These are phyloP conservation scores for Panaeolus cyanescens DNA, from an alignment of 768 basidiomycete species.

Conservation along the genomic window DNA sequence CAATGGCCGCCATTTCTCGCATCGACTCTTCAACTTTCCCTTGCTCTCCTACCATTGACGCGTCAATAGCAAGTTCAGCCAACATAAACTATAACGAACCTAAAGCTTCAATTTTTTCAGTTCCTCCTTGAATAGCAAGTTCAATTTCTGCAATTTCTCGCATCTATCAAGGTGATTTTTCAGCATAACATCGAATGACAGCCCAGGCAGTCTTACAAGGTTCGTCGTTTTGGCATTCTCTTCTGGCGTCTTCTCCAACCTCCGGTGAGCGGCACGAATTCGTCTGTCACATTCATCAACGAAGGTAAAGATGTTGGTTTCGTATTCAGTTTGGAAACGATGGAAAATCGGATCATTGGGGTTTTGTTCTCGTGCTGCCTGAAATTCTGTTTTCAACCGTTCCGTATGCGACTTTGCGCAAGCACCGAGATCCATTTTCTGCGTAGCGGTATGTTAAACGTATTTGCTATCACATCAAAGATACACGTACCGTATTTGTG, in stretches of 20 bases:
- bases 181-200: slow-evolving; percentile 4
- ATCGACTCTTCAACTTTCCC: slow-evolving; percentile 99
- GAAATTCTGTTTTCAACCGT: slow-evolving; percentile 87
- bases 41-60: slow-evolving; percentile 72
- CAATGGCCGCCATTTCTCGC: slow-evolving; percentile 96
- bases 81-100: slow-evolving; percentile 46
- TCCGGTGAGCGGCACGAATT: slow-evolving; percentile 89
- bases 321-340: slow-evolving; percentile 93
- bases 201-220: slow-evolving; percentile 49
- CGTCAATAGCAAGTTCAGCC: slow-evolving; percentile 11
- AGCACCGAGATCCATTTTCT: slow-evolving; percentile 99
- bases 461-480: not conserved
- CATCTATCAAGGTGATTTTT: slow-evolving; percentile 59
- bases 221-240: slow-evolving; percentile 99
- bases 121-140: slow-evolving; percentile 96
- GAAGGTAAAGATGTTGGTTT: slow-evolving; percentile 92
- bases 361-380: slow-evolving; percentile 73
- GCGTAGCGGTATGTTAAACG: slow-evolving; percentile 7
- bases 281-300: slow-evolving; percentile 98
- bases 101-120: slow-evolving; percentile 94
- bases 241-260: slow-evolving; percentile 98
- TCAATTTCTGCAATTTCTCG: slow-evolving; percentile 99
- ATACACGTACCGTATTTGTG: slow-evolving; percentile 86
- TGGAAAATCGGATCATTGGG: slow-evolving; percentile 81
- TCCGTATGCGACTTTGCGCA: slow-evolving; percentile 98